Evolutionary conservation across 2,329 filamentous ascomycete genomes (phyloP), one percentile per base, ranked within the genome.

Genomic region (Penicillium freii): DNA sequence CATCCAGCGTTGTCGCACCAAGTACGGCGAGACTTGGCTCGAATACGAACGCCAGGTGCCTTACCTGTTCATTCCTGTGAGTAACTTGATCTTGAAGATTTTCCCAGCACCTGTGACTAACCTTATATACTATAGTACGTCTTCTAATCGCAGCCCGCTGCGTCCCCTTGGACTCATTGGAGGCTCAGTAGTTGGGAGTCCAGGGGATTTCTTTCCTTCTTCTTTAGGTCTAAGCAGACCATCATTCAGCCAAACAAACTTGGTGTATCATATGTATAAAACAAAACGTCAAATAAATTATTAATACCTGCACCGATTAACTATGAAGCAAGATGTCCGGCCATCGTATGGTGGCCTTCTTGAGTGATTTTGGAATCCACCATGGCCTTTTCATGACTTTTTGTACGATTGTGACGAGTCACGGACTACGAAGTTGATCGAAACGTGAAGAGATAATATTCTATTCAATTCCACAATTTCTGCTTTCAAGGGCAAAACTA

Each of bases 41-140:
- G 87, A 93, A 80, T 95, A 95, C 71, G 88, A 90, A 80, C 84
- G 81, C 77, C 82, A 82, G 74, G 90, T 93, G 53, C 91, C 91
- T 40, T 93, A 92, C 73, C 79, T 94, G 54, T 94, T 95, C 73
- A 91, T 95, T 78, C 91, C 91, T 57, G 83, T 82, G 68, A 77
- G 80, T 67, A 11, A 31, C 15, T 5, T 7, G 11, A 31, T 27
- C 34, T 27, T 4, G 10, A 5, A 9, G 0, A 15, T 15, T 6
- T 21, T 34, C 7, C 15, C n/a, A 19, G 1, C 25, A 11, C 31
- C 21, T 21, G 4, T 54, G 34, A n/a, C 47, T 54, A 36, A 62
- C 59, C 25, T 54, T 34, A 5, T 46, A 7, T 8, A 27, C 23
- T 43, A 11, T 51, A 73, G 71, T 73, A 73, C 55, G 65, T 73